Base-by-base conservation (phyloP, 1,284 basidiomycete species). In the Flammula alnicola region DNA sequence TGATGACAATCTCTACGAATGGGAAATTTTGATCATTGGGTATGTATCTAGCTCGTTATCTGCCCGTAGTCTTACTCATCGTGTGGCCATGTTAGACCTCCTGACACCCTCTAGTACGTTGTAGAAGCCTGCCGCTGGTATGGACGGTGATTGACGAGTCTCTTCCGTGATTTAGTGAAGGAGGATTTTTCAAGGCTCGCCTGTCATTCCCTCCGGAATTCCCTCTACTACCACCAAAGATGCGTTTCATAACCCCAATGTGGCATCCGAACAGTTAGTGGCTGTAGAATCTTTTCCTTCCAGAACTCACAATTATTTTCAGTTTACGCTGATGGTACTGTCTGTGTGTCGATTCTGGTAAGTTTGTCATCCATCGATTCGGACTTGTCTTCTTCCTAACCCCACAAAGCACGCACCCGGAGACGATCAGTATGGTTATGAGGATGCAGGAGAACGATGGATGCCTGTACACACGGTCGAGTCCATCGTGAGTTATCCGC, bases 211-310 rank as follows among this genome's bases (percentile, higher is more conserved):
- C 95, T 16, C 74, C 83, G 23, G 93, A 97, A 68, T 99, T 89
- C 68, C 96, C 96, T 14, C 73, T 98, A 44, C 76, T 88, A 30
- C 96, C 96, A 14, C 96, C 96, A 30, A 96, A 92, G 83, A 94
- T 99, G 93, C 84, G 84, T 48, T 99, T 99, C 68, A 81, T 91
- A 56, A 95, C 95, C 4, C 86, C 86, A 53, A 98, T 99, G 95
- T 98, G 96, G 96, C 96, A 99, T 73, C 96, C 97, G 10, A 99
- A 98, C 71, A 93, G 95, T 96, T 57, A 63, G 83, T 69, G n/a
- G n/a, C n/a, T n/a, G 33, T 36, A 29, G 51, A 38, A 30, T 37
- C 39, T 35, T 23, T 12, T 30, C 5, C 16, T 22, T 3, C 31
- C 19, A 39, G 44, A 27, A 31, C 27, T 32, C 49, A 56, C 49